phyloP scores from a whole-genome alignment of 2,329 filamentous ascomycete genomes.

The Pseudogymnoascus sp. region DNA sequence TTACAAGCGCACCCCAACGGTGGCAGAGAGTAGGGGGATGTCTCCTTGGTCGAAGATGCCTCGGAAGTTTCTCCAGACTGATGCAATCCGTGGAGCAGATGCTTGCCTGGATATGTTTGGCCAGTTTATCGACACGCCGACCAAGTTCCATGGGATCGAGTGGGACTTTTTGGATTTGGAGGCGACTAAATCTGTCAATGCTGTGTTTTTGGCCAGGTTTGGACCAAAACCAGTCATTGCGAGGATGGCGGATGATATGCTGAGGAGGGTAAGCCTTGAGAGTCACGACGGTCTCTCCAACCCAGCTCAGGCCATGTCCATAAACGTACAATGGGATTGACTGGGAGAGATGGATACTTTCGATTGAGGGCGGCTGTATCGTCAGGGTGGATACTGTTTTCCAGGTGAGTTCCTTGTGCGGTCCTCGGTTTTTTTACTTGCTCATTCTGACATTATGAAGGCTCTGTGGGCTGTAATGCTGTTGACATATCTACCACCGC shows the following conservation, averaged over 20 bases:
- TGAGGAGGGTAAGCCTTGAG: background rate
- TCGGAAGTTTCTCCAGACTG: background rate
- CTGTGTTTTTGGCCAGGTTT: background rate
- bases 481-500: background rate
- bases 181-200: background rate
- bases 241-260: background rate
- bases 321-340: slow-evolving; percentile 4
- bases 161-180: background rate
- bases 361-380: background rate
- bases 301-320: background rate
- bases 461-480: background rate
- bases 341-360: background rate
- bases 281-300: background rate
- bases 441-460: background rate
- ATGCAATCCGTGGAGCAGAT: background rate
- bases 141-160: background rate
- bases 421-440: background rate
- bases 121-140: background rate
- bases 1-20: background rate
- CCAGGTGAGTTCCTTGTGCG: background rate
- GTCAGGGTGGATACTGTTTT: background rate
- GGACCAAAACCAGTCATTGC: background rate
- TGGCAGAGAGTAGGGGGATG: background rate
- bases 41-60: background rate
- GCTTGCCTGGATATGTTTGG: background rate